phyloP scores from a whole-genome alignment of 2,329 filamentous ascomycete species.

The Fusarium sororula region DNA sequence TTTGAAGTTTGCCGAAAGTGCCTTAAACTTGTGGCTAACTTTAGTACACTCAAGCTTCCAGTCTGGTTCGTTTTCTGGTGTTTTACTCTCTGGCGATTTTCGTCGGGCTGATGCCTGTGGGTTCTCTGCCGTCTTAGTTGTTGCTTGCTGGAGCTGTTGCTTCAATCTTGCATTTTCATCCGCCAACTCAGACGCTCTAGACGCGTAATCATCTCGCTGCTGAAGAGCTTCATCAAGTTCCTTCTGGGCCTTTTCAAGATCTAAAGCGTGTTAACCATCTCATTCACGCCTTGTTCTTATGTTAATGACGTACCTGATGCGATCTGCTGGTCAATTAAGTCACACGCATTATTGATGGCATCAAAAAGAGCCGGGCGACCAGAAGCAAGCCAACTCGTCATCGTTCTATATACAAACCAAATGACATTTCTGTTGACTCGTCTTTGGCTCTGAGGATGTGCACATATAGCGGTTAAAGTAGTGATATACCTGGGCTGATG shows the following conservation, averaged over 20 bases:
- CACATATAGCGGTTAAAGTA: background rate
- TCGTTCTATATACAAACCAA: conserved; percentile 31
- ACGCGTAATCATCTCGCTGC: conserved; percentile 29
- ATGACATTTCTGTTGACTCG: conserved; percentile 13
- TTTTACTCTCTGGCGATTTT: background rate
- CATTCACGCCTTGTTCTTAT: background rate
- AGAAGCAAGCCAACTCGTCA: conserved; percentile 53
- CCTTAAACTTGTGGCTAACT: conserved; percentile 52
- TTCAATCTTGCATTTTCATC: conserved; percentile 35
- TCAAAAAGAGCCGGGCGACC: conserved; percentile 53
- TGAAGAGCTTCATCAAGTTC: conserved; percentile 43
- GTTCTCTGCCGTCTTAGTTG: background rate
- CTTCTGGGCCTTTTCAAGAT: conserved; percentile 55
- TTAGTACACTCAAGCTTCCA: conserved; percentile 49
- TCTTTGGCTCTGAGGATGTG: background rate
- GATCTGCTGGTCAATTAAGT: conserved; percentile 52
- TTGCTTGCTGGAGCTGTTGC: conserved; percentile 20
- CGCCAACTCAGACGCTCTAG: conserved; percentile 7
- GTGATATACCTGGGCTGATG: conserved; percentile 8
- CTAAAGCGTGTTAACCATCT: conserved; percentile 25
- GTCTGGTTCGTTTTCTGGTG: conserved; percentile 24
- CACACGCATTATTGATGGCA: conserved; percentile 52
- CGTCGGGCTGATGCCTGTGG: background rate
- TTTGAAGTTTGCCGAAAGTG: conserved; percentile 54
- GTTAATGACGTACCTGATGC: conserved; percentile 45